These are phyloP conservation scores for Sergeia podlipaevii DNA, from an alignment of 208 protist species.

Conservation along the genomic window DNA sequence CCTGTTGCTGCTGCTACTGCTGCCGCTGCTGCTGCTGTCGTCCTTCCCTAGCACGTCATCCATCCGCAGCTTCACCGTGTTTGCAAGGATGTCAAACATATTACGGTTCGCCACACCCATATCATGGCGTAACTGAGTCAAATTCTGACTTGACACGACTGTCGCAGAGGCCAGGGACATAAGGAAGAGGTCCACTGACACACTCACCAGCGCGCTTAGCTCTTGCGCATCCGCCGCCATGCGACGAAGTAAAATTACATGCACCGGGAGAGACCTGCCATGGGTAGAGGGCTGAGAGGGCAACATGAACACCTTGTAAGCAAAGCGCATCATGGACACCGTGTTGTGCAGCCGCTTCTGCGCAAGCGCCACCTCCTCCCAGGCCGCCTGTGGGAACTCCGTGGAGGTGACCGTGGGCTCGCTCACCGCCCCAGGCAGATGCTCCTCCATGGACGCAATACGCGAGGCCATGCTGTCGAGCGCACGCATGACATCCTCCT, in stretches of 20 bases:
- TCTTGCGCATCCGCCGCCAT: constrained; percentile 65
- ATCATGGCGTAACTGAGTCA: constrained; percentile 61
- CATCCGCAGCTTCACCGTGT: constrained; percentile 61
- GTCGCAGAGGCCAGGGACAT: constrained; percentile 55
- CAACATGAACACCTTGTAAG: constrained; percentile 82
- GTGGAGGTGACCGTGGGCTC: constrained; percentile 78
- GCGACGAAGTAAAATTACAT: constrained; percentile 80
- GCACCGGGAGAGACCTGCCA: constrained; percentile 54
- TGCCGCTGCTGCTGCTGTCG: constrained; percentile 16
- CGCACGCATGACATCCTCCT: constrained; percentile 30
- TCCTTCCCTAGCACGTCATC: constrained; percentile 45
- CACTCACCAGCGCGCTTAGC: constrained; percentile 66
- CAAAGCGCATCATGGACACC: constrained; percentile 79
- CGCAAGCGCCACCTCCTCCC: constrained; percentile 43
- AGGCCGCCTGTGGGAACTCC: constrained; percentile 65
- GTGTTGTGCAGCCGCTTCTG: constrained; percentile 59
- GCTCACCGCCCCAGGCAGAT: constrained; percentile 43
- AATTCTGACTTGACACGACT: constrained; percentile 62
- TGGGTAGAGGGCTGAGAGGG: constrained; percentile 29
- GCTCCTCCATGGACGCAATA: constrained; percentile 34
- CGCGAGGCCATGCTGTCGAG: constrained; percentile 56
- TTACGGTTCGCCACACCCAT: constrained; percentile 62
- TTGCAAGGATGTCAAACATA: constrained; percentile 64
- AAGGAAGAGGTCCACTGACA: constrained; percentile 74
- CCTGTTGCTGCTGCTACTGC: no score